These are phyloP conservation scores for Coprinopsis cinerea DNA, from an alignment of 768 basidiomycete genomes.

Conservation along the genomic window DNA sequence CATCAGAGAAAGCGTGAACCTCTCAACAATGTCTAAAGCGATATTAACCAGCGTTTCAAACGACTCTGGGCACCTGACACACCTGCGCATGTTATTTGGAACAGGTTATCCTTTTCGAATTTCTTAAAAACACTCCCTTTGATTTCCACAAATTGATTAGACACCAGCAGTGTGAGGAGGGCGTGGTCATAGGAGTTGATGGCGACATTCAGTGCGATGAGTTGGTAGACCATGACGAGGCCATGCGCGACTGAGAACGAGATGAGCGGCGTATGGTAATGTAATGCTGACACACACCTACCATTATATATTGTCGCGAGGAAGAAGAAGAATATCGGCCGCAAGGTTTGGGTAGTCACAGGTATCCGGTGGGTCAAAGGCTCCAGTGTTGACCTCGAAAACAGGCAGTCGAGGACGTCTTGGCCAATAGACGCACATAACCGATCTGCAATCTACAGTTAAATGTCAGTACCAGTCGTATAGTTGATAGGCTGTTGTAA, in stretches of 20 bases:
- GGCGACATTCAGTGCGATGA: constrained; percentile 92
- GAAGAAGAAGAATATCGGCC: constrained; percentile 79
- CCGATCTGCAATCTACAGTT: constrained; percentile 80
- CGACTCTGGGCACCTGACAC: no score
- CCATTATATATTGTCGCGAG: constrained; percentile 81
- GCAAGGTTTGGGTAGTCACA: constrained; percentile 58
- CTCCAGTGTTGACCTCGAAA: constrained; percentile 86
- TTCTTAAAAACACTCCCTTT: constrained; percentile 99
- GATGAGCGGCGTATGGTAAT: background rate
- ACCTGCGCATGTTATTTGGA: constrained; percentile 98
- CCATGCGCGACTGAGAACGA: constrained; percentile 66
- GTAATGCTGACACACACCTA: constrained; percentile 28
- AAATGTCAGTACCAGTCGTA: constrained; percentile 4
- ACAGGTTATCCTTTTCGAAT: constrained; percentile 97
- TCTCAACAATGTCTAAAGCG: constrained; percentile 88
- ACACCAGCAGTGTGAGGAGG: constrained; percentile 86
- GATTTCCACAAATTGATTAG: constrained; percentile 99
- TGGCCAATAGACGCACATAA: constrained; percentile 96
- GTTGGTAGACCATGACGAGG: constrained; percentile 93
- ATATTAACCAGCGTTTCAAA: no score
- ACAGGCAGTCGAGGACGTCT: constrained; percentile 93
- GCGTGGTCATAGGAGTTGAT: constrained; percentile 98
- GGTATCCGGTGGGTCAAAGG: constrained; percentile 59
- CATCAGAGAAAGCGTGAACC: constrained; percentile 91
- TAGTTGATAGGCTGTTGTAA: background rate